Percentiles rank a stretch among this genome's conserved stretches.
phyloP scores from a whole-genome alignment of 768 basidiomycete genomes.

The Leccinum longicurvipes region DNA sequence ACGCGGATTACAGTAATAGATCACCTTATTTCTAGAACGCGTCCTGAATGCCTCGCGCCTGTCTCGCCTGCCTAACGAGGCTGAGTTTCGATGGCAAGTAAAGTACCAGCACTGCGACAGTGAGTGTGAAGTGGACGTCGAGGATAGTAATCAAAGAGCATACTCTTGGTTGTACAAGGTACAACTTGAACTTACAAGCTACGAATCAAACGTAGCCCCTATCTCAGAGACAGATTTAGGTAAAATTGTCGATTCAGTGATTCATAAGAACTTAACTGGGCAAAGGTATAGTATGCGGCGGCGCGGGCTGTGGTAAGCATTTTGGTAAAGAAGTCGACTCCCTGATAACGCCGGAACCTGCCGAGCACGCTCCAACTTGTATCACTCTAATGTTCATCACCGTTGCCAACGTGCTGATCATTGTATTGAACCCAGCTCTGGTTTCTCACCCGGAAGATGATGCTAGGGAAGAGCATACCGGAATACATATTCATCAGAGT shows the following conservation, averaged over 20 bases:
- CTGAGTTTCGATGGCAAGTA: background rate
- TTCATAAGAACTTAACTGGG: too few species aligned
- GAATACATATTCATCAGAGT: conserved; percentile 55
- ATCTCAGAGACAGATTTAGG: too few species aligned
- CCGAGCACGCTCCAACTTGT: background rate
- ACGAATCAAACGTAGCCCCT: too few species aligned
- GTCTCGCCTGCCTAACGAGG: background rate
- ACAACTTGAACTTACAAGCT: too few species aligned
- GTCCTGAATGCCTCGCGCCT: background rate
- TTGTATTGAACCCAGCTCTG: too few species aligned
- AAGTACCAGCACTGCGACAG: background rate
- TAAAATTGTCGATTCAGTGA: too few species aligned
- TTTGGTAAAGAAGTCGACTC: too few species aligned
- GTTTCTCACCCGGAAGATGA: conserved; percentile 20
- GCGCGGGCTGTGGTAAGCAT: too few species aligned
- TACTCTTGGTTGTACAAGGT: too few species aligned
- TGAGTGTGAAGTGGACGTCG: background rate
- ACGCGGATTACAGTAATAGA: background rate
- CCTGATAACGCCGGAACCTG: background rate
- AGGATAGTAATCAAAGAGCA: background rate
- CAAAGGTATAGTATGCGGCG: too few species aligned
- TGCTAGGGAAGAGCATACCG: conserved; percentile 45
- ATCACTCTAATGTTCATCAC: background rate
- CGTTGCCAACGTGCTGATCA: background rate
- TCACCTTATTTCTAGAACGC: background rate